A percentile compares a stretch with the other conserved stretches of the same genome.
Conservation (phyloP, 768 basidiomycete genomes). For the Tubosaeta brunneosetosa region DNA sequence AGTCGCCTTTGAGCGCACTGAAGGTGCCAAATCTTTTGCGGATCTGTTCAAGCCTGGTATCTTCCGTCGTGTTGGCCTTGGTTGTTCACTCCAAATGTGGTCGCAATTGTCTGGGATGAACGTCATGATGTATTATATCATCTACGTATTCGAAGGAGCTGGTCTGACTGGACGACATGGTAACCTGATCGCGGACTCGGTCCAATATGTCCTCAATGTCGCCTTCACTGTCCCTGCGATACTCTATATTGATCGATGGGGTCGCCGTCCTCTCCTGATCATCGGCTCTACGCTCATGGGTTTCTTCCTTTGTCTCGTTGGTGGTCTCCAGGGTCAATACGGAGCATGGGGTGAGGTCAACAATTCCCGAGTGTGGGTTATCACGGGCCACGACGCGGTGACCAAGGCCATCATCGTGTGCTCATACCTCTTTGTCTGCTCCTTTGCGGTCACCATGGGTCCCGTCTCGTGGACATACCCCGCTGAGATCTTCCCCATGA, state of each 20-base stretch:
- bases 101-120: slow-evolving; percentile 75
- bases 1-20: slow-evolving; percentile 55
- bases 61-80: slow-evolving; percentile 66
- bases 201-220: slow-evolving; percentile 49
- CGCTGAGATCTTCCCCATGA: slow-evolving; percentile 65
- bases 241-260: slow-evolving; percentile 72
- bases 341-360: slow-evolving; percentile 57
- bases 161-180: slow-evolving; percentile 71
- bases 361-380: slow-evolving; percentile 51
- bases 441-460: slow-evolving; percentile 72
- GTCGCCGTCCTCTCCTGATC: slow-evolving; percentile 72
- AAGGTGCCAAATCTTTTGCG: slow-evolving; percentile 66
- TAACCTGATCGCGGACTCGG: slow-evolving; percentile 70
- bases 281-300: slow-evolving; percentile 64
- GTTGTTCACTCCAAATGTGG: slow-evolving; percentile 75
- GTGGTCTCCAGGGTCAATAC: slow-evolving; percentile 64
- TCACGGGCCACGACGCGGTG: slow-evolving; percentile 46
- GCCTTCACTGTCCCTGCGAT: slow-evolving; percentile 42
- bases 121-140: slow-evolving; percentile 63
- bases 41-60: slow-evolving; percentile 66
- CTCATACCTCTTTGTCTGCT: slow-evolving; percentile 73
- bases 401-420: slow-evolving; percentile 74
- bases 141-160: slow-evolving; percentile 74
- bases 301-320: slow-evolving; percentile 73
- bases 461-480: slow-evolving; percentile 74